Evolutionary conservation across 192 early-diverging fungal genomes (phyloP).

Genomic region (Linnemannia schmuckeri): DNA sequence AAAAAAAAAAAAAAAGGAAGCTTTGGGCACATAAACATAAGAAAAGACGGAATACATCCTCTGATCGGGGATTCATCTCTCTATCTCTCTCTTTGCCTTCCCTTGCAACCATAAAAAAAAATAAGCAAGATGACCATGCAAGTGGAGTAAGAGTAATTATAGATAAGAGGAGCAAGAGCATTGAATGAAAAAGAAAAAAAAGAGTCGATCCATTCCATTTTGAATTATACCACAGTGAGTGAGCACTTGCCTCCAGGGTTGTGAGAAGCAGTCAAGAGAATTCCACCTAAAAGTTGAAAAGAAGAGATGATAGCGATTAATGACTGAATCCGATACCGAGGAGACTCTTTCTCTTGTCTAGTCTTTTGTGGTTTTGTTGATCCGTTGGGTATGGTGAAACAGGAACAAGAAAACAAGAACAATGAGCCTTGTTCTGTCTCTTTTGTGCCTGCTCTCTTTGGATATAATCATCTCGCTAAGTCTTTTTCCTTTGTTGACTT

Average conservation of each 20-base stretch:
- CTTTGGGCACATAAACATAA: slow-evolving; percentile 5
- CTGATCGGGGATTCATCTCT: slow-evolving; percentile 7
- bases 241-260: slow-evolving; percentile 87
- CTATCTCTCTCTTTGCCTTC: neutral
- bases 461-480: neutral
- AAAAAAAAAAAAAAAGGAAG: neutral
- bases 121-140: neutral
- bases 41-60: neutral
- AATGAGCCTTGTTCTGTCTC: neutral
- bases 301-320: neutral
- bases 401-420: neutral
- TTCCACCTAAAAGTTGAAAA: slow-evolving; percentile 73
- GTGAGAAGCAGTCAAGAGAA: slow-evolving; percentile 98
- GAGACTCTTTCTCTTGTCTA: no score
- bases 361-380: neutral
- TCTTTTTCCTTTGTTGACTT: neutral
- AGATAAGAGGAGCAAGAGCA: slow-evolving; percentile 12
- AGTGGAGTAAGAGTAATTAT: slow-evolving; percentile 1
- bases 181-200: neutral
- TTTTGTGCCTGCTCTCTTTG: neutral
- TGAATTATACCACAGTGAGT: neutral
- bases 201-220: neutral
- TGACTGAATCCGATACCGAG: neutral
- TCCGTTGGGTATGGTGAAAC: neutral
- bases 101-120: neutral